phyloP scores from a whole-genome alignment of 352 stramenopile species.

The Plasmopara muralis region DNA sequence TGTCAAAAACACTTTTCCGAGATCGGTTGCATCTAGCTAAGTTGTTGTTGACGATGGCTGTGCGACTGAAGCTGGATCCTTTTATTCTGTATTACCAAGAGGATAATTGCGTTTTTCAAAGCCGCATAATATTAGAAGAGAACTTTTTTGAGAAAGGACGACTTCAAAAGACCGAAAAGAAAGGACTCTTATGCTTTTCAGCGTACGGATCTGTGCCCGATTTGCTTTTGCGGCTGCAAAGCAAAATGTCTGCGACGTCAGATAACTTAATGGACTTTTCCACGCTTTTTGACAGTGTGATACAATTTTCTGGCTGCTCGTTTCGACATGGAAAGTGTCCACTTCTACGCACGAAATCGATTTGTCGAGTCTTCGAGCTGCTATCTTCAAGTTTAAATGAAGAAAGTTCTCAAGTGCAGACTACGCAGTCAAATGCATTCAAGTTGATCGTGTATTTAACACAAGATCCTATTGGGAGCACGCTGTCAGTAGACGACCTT shows the following conservation, averaged over 20 bases:
- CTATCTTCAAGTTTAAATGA: constrained; percentile 19
- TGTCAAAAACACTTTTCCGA: constrained; percentile 32
- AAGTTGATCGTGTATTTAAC: constrained; percentile 49
- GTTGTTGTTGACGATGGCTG: constrained; percentile 33
- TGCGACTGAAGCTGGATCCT: constrained; percentile 20
- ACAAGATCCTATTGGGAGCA: constrained; percentile 28
- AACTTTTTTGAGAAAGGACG: neutral
- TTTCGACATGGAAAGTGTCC: constrained; percentile 8
- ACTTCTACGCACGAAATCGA: constrained; percentile 26
- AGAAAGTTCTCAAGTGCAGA: neutral
- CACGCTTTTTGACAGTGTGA: constrained; percentile 9
- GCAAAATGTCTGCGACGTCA: constrained; percentile 13
- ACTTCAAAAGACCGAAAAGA: constrained; percentile 1
- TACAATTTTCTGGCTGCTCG: constrained; percentile 1
- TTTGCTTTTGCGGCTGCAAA: constrained; percentile 45
- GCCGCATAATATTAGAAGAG: neutral
- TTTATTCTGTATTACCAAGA: constrained; percentile 51
- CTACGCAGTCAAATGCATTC: constrained; percentile 17
- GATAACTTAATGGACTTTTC: constrained; percentile 20
- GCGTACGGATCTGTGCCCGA: constrained; percentile 37
- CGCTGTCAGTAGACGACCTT: constrained; percentile 46
- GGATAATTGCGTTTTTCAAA: constrained; percentile 24
- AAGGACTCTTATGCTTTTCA: constrained; percentile 19
- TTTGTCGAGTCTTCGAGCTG: constrained; percentile 42
- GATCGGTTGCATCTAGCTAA: constrained; percentile 30